Base-by-base conservation (phyloP, 164 flowering plant genomes). In the Magnolia kwangsiensis region DNA sequence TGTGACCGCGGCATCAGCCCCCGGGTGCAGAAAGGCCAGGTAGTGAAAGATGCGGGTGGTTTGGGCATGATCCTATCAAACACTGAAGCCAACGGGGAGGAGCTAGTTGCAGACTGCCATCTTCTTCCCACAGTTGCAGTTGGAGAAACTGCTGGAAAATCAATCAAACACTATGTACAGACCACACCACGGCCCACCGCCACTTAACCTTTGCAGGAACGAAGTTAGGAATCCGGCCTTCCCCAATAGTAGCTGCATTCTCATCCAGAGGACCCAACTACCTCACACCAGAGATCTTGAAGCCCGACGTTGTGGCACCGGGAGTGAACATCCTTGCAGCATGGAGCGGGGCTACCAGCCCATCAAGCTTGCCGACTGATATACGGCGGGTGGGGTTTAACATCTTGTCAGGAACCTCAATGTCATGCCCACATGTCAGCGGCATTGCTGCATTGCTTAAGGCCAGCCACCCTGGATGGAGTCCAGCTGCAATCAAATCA, bases 401-500 rank as follows among this genome's bases (percentile, higher is more conserved):
- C 66, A 78, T 82, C 63, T 63, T 83, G 64, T 83, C 84, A 0
- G 87, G 87, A n/a, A 85, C 87, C 10, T 83, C 85, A 19, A 83
- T 83, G 87, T 79, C 87, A 5, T 85, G 87, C 75, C 87, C 87
- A 0, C 87, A 85, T 63, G 81, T 85, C 9, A 83, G 85, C 58
- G 87, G 87, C 1, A 72, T 83, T 21, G 87, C 85, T 14, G 85
- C 87, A 14, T 29, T 85, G 80, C 81, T 85, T 18, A 85, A 83
- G 72, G 81, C 83, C 31, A 45, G 71, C 10, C 84, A 83, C 83
- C 83, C 84, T 0, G 81, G 74, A 50, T 85, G 87, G 85, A 81
- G 84, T 51, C 84, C 85, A 16, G 81, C 85, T 2, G 84, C 85
- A 1, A 81, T 85, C 63, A 85, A 85, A 63, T 85, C 85, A 6